Evolutionary conservation across 2,329 filamentous ascomycete species (phyloP), one percentile per base, ranked within the genome.

Genomic region (Clathrospora elynae): DNA sequence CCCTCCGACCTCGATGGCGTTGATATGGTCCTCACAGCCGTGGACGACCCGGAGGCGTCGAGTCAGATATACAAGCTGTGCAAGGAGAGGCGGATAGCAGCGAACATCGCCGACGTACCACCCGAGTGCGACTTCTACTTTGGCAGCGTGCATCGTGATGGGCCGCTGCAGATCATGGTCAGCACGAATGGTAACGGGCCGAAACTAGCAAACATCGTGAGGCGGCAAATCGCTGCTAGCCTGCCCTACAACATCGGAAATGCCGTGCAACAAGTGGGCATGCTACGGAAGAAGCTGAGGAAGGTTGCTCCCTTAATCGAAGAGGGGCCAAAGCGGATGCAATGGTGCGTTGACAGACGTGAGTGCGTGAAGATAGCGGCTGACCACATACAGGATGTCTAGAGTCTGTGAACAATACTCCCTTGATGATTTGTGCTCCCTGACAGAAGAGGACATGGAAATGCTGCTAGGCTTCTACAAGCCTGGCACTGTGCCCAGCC

Each of bases 121-220:
- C 82, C 90, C 1, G 93, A 99, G 71, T 99, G 93, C 72, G 93
- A 99, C 66, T 99, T 99, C 68, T 99, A 96, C 78, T 99, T 99
- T 74, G 93, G 93, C 51, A 93, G 88, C 67, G 86, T 96, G 25
- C 89, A 99, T 73, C 86, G 93, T 35, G 93, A 99, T 68, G 93
- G 93, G 0, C 93, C 93, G 5, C 73, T 99, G 48, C 93, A 99
- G 75, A 86, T 99, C 62, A 99, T 99, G 93, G 92, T 99, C 59
- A 95, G 88, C 74, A 99, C 93, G 23, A 99, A 97, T 68, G 93
- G 93, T 37, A 96, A 96, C 67, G 93, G 93, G 0, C 93, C 93
- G 0, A 85, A 92, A 66, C 75, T 99, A 52, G 93, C 93, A 7
- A 92, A 89, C 56, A 85, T 91, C 33, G 87, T 99, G 35, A 78